Conservation (phyloP, 2,329 filamentous ascomycete genomes). For the Tolypocladium tropicale region DNA sequence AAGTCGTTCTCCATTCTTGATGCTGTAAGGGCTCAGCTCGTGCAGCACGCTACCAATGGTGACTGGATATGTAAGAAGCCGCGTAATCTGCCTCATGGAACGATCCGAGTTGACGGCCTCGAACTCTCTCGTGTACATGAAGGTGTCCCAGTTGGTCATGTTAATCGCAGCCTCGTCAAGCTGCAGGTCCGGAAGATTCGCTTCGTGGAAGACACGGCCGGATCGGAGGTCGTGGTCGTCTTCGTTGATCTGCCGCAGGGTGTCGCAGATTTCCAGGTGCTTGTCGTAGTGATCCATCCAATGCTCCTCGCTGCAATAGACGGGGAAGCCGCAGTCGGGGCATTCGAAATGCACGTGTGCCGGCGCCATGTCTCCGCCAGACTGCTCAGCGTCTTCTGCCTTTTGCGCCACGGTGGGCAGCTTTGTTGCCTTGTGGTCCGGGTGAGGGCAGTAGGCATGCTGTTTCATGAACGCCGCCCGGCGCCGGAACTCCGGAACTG, state of each 20-base stretch:
- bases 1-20: constrained; percentile 64
- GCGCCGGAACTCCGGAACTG: constrained; percentile 75
- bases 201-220: constrained; percentile 87
- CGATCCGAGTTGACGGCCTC: constrained; percentile 84
- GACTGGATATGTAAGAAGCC: constrained; percentile 84
- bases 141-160: constrained; percentile 98
- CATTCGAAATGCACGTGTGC: constrained; percentile 89
- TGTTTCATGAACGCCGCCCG: constrained; percentile 87
- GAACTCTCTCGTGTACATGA: constrained; percentile 86
- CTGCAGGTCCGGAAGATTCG: constrained; percentile 79
- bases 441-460: constrained; percentile 89
- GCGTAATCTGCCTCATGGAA: constrained; percentile 84
- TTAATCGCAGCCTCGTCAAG: constrained; percentile 90
- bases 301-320: constrained; percentile 89
- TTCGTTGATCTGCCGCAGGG: constrained; percentile 86
- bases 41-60: constrained; percentile 88
- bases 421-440: constrained; percentile 69
- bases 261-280: constrained; percentile 87
- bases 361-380: constrained; percentile 50
- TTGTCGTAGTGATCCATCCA: constrained; percentile 94
- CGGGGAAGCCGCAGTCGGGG: constrained; percentile 87
- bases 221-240: constrained; percentile 93
- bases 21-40: constrained; percentile 85
- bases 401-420: constrained; percentile 54
- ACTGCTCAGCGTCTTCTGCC: constrained; percentile 47